A percentile compares a stretch with the other conserved stretches of the same genome.
These are phyloP conservation scores for Mycena haematopus DNA, from an alignment of 768 basidiomycete genomes.

Conservation along the genomic window DNA sequence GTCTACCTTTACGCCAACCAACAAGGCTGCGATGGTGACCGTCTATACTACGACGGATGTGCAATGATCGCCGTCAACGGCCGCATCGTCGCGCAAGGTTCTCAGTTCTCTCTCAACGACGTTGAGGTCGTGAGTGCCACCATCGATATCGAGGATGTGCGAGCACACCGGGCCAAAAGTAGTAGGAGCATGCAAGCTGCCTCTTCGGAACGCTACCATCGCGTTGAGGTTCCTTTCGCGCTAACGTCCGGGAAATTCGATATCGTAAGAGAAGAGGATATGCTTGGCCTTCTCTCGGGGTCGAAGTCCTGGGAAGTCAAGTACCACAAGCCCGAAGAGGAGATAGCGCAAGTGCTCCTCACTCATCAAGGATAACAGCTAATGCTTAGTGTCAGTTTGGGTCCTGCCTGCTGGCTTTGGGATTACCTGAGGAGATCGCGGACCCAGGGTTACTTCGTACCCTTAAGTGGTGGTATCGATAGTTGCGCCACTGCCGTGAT, in stretches of 20 bases:
- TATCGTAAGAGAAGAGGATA: constrained; percentile 60
- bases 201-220: constrained; percentile 71
- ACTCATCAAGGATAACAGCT: not conserved
- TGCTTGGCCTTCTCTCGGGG: constrained; percentile 43
- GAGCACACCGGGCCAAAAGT: constrained; percentile 83
- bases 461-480: constrained; percentile 95
- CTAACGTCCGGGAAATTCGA: constrained; percentile 79
- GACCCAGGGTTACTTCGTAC: constrained; percentile 94
- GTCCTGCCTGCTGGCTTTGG: constrained; percentile 99
- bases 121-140: constrained; percentile 97
- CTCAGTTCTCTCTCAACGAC: constrained; percentile 94
- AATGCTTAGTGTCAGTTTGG: constrained; percentile 60
- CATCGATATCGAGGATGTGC: constrained; percentile 95
- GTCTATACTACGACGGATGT: constrained; percentile 97
- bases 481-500: constrained; percentile 97
- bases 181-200: constrained; percentile 93
- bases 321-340: constrained; percentile 92
- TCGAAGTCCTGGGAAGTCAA: constrained; percentile 54
- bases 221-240: constrained; percentile 83
- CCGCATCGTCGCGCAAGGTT: constrained; percentile 89
- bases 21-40: constrained; percentile 98
- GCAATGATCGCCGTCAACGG: constrained; percentile 97
- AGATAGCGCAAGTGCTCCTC: constrained; percentile 82
- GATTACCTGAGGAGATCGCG: constrained; percentile 95
- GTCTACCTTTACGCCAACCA: constrained; percentile 99